Evolutionary conservation across 2,329 filamentous ascomycete species (phyloP), one percentile per base, ranked within the genome.

Genomic region (Scedosporium aurantiacum): DNA sequence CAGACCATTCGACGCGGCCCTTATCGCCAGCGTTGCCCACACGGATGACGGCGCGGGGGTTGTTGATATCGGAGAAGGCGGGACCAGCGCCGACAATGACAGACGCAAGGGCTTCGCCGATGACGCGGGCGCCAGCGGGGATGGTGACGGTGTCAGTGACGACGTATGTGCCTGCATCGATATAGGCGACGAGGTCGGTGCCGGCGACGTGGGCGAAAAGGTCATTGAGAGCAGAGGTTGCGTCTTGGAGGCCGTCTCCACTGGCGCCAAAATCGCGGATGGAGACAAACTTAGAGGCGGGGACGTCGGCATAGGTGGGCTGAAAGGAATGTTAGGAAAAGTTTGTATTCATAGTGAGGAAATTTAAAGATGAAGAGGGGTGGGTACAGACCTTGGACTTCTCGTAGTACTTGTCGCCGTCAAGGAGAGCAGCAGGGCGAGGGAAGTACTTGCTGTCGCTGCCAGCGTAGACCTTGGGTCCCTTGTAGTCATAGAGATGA

Each of bases 241-340:
- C 90, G 65, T 94, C 90, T 1, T 88, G 86, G 1, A 71, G 70
- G 41, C 89, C 90, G 67, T 94, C 88, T 64, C 90, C 90, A 67
- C 79, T 85, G 61, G 86, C 88, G 43, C 89, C 88, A 14, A 76
- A 77, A 14, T 77, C 77, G 66, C 88, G 89, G 68, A 90, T 84
- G 62, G 84, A 88, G 67, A 90, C 70, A 69, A 94, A 91, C 5
- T 79, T 77, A 1, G 77, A 77, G 1, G 78, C 78, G 0, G 83
- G 74, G 3, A 86, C 68, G 28, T 79, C 72, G 61, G 85, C 81
- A 69, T 94, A 95, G 66, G 90, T 83, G 5, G 90, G 90, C 78
- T 72, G 21, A 14, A 21, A n/a, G 18, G 47, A 45, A 57, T 4
- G 28, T 45, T 4, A 40, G 28, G n/a, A 7, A 54, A 6, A 21